These are phyloP conservation scores for Trichosporon inkin DNA, from an alignment of 1,284 basidiomycete species.

Conservation along the genomic window DNA sequence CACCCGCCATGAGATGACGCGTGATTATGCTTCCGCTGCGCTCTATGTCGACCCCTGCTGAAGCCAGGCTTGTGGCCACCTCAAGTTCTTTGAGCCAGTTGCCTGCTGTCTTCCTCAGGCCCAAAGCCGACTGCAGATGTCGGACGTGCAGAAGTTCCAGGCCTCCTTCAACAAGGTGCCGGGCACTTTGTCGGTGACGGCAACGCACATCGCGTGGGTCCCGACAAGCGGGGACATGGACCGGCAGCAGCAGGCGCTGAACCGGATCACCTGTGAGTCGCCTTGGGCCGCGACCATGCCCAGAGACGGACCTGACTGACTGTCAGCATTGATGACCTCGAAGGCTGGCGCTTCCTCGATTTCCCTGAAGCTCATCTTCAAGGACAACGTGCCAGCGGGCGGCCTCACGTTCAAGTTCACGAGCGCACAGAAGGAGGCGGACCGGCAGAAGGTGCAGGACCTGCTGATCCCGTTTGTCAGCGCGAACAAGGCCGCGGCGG, in stretches of 20 bases:
- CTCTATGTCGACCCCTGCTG: not conserved
- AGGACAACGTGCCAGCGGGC: conserved; percentile 43
- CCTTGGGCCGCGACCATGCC: not conserved
- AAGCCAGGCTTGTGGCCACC: too few relatives aligned
- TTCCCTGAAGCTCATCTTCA: conserved; percentile 46
- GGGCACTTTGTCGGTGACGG: conserved; percentile 43
- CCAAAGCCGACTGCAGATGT: not conserved
- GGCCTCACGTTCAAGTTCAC: conserved; percentile 49
- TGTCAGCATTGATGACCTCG: conserved; percentile 45
- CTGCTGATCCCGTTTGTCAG: conserved; percentile 45
- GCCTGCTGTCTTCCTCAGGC: too few relatives aligned
- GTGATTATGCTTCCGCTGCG: not conserved
- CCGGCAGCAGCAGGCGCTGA: conserved; percentile 44
- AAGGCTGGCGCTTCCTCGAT: conserved; percentile 40
- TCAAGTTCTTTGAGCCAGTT: too few relatives aligned
- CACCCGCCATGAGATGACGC: not conserved
- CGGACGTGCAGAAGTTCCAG: conserved; percentile 28
- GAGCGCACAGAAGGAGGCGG: conserved; percentile 25
- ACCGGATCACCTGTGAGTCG: conserved; percentile 41
- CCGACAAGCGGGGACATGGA: conserved; percentile 41
- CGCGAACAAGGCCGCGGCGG: conserved; percentile 30
- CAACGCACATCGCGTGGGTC: conserved; percentile 44
- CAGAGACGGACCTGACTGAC: conserved; percentile 6
- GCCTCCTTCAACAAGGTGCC: conserved; percentile 46
- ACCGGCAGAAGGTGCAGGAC: conserved; percentile 46